Percentiles rank a stretch among this genome's conserved stretches.
Conservation (phyloP, 345 rosid genomes). For the Gossypium turneri region DNA sequence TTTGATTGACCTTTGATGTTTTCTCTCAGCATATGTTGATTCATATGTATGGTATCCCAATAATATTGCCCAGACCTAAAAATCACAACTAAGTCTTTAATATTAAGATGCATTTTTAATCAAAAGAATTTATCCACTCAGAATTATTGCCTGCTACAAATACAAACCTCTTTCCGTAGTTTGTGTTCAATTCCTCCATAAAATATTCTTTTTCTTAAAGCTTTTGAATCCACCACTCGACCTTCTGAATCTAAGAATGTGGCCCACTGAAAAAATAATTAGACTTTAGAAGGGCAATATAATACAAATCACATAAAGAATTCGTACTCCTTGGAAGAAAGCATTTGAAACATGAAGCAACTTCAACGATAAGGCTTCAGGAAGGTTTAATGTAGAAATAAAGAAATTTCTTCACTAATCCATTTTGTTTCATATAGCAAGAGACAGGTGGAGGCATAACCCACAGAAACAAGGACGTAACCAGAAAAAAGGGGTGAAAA, state of each 20-base stretch:
- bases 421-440: too few relatives aligned
- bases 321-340: not conserved
- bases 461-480: not conserved
- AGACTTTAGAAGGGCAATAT: constrained; percentile 14
- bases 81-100: constrained; percentile 19
- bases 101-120: constrained; percentile 13
- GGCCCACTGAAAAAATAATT: constrained; percentile 54
- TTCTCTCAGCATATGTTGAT: constrained; percentile 88
- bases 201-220: constrained; percentile 75
- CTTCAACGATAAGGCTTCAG: not conserved
- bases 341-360: not conserved
- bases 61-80: constrained; percentile 80
- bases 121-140: not conserved
- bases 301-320: not conserved
- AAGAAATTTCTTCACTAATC: not conserved
- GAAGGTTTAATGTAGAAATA: constrained; percentile 1
- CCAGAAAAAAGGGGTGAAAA: not conserved
- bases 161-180: constrained; percentile 74
- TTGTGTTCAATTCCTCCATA: constrained; percentile 85
- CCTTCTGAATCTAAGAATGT: constrained; percentile 89
- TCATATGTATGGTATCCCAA: constrained; percentile 79
- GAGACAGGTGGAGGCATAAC: not conserved
- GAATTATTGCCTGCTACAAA: constrained; percentile 7
- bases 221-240: constrained; percentile 62
- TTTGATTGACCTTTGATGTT: constrained; percentile 52